These are phyloP conservation scores for Pancytospora philotis DNA, from an alignment of 371 early-diverging fungal genomes.

Conservation along the genomic window DNA sequence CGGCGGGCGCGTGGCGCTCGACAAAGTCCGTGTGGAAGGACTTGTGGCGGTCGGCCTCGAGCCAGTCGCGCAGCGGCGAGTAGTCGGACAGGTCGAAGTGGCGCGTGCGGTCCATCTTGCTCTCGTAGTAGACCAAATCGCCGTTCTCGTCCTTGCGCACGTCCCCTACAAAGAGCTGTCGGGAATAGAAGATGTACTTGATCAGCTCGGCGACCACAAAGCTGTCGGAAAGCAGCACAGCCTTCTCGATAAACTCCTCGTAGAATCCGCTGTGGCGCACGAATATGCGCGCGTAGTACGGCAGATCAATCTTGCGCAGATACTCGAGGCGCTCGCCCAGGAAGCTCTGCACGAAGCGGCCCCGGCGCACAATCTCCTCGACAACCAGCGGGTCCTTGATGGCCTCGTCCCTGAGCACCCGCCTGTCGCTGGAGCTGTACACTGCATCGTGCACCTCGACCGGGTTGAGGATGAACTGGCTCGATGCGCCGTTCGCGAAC, in stretches of 20 bases:
- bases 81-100: conserved; percentile 21
- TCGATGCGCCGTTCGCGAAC: background rate
- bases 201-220: conserved; percentile 64
- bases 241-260: conserved; percentile 34
- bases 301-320: conserved; percentile 20
- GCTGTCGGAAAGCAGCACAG: conserved; percentile 47
- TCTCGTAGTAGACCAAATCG: background rate
- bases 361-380: conserved; percentile 24
- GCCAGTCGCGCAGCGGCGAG: conserved; percentile 13
- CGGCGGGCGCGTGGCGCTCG: background rate
- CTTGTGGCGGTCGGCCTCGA: background rate
- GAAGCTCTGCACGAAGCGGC: conserved; percentile 14
- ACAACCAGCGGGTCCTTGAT: conserved; percentile 36
- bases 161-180: conserved; percentile 61
- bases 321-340: conserved; percentile 11
- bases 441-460: conserved; percentile 29
- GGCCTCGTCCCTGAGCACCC: conserved; percentile 28
- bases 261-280: conserved; percentile 17
- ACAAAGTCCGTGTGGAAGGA: background rate
- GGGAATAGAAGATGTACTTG: conserved; percentile 34
- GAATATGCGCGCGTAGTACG: conserved; percentile 36
- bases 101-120: conserved; percentile 3
- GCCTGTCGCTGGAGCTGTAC: background rate
- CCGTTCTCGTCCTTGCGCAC: background rate
- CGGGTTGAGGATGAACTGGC: conserved; percentile 31